phyloP scores from a whole-genome alignment of 2,329 filamentous ascomycete species.

The Colletotrichum tamarilloi region DNA sequence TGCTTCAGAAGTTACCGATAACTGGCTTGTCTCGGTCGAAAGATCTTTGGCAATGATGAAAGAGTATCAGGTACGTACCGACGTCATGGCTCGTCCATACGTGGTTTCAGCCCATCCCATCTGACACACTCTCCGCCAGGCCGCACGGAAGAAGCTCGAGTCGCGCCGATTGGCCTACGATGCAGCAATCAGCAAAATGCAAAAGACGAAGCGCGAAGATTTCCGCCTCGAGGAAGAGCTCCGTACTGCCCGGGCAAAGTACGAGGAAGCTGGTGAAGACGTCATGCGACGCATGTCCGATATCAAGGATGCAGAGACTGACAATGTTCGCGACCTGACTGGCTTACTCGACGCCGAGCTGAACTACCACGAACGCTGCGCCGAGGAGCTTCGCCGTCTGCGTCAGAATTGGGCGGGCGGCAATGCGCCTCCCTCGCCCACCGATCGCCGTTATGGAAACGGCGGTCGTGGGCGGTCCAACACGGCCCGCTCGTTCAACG shows the following conservation, averaged over 20 bases:
- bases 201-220: constrained; percentile 94
- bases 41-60: constrained; percentile 94
- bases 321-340: constrained; percentile 83
- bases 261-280: constrained; percentile 94
- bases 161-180: constrained; percentile 90
- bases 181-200: constrained; percentile 87
- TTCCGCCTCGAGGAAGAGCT: constrained; percentile 94
- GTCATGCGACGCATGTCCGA: constrained; percentile 94
- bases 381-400: constrained; percentile 78
- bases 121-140: constrained; percentile 52
- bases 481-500: constrained; percentile 57
- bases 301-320: constrained; percentile 90
- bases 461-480: constrained; percentile 57
- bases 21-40: constrained; percentile 93
- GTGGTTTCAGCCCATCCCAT: constrained; percentile 31
- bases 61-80: constrained; percentile 83
- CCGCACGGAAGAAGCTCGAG: constrained; percentile 93
- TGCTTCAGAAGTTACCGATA: constrained; percentile 79
- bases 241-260: constrained; percentile 91
- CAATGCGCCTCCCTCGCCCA: constrained; percentile 36
- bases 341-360: constrained; percentile 89
- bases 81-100: constrained; percentile 19
- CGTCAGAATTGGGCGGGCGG: constrained; percentile 57
- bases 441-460: constrained; percentile 33
- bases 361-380: constrained; percentile 89